Evolutionary conservation across 441 rosid genomes (phyloP).

Genomic region (Corymbia citriodora): DNA sequence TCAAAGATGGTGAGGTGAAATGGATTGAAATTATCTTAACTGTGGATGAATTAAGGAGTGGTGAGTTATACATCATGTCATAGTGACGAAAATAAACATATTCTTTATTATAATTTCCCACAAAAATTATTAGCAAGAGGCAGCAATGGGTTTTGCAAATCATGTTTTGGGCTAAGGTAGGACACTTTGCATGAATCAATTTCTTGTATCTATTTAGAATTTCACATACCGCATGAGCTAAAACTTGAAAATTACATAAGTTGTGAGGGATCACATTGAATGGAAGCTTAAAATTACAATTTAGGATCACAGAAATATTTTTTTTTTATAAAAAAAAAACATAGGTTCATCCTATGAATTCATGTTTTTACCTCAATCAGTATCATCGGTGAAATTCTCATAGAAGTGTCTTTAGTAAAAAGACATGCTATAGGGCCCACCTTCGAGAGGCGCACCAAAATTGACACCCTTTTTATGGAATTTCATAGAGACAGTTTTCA

Average conservation of each 20-base stretch:
- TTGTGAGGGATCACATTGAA: neutral
- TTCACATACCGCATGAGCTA: neutral
- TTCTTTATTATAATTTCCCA: too few species aligned
- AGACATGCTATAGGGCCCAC: neutral
- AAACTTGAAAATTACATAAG: too few species aligned
- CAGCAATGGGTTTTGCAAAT: too few species aligned
- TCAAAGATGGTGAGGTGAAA: too few species aligned
- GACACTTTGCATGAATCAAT: neutral
- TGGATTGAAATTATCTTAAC: too few species aligned
- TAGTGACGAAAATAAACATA: too few species aligned
- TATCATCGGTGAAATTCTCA: neutral
- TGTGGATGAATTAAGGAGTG: too few species aligned
- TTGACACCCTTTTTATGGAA: neutral
- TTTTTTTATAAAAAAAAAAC: neutral
- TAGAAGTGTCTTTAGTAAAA: neutral
- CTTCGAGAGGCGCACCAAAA: neutral
- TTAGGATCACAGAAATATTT: neutral
- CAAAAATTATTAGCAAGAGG: too few species aligned
- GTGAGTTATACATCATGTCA: too few species aligned
- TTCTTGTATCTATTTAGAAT: neutral
- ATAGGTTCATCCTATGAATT: neutral
- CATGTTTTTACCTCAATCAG: neutral
- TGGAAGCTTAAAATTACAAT: too few species aligned
- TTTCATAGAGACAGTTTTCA: neutral
- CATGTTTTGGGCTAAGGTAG: too few species aligned